phyloP scores from a whole-genome alignment of 2,329 filamentous ascomycete genomes.

The Epichloe uncinata region DNA sequence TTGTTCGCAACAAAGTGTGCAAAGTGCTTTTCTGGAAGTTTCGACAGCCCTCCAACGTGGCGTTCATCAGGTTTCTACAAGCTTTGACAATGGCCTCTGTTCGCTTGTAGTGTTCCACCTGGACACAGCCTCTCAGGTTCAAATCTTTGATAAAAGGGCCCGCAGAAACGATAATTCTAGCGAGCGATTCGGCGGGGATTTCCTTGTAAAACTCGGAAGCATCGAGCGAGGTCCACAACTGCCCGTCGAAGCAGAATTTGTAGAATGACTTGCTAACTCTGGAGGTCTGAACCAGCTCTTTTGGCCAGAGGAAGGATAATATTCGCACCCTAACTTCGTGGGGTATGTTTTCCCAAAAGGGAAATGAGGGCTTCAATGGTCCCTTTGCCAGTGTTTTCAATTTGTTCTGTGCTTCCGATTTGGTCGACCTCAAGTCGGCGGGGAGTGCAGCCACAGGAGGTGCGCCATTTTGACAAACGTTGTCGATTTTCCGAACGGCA shows the following conservation, averaged over 20 bases:
- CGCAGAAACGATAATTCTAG: slow-evolving; percentile 71
- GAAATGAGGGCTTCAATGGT: slow-evolving; percentile 28
- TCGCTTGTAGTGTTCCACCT: slow-evolving; percentile 70
- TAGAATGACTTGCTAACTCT: slow-evolving; percentile 68
- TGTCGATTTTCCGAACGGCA: slow-evolving; percentile 41
- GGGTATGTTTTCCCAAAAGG: slow-evolving; percentile 73
- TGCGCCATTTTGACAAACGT: slow-evolving; percentile 26
- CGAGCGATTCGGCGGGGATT: slow-evolving; percentile 71
- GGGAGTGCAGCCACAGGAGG: slow-evolving; percentile 48
- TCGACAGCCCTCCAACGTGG: slow-evolving; percentile 78
- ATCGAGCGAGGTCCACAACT: slow-evolving; percentile 80
- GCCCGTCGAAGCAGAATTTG: slow-evolving; percentile 80
- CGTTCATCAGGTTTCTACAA: slow-evolving; percentile 76
- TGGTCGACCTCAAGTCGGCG: slow-evolving; percentile 40
- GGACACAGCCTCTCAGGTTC: slow-evolving; percentile 82
- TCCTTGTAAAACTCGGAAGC: slow-evolving; percentile 75
- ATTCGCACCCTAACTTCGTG: slow-evolving; percentile 70
- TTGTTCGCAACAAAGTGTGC: slow-evolving; percentile 60
- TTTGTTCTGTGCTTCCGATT: slow-evolving; percentile 14
- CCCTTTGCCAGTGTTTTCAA: slow-evolving; percentile 9
- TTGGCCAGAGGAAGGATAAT: slow-evolving; percentile 62
- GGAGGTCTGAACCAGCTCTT: slow-evolving; percentile 68
- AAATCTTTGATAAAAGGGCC: slow-evolving; percentile 85
- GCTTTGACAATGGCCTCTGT: slow-evolving; percentile 66
- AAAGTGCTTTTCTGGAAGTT: slow-evolving; percentile 70